Evolutionary conservation across 352 stramenopile genomes (phyloP).

Genomic region (Phytophthora macrochlamydospora): DNA sequence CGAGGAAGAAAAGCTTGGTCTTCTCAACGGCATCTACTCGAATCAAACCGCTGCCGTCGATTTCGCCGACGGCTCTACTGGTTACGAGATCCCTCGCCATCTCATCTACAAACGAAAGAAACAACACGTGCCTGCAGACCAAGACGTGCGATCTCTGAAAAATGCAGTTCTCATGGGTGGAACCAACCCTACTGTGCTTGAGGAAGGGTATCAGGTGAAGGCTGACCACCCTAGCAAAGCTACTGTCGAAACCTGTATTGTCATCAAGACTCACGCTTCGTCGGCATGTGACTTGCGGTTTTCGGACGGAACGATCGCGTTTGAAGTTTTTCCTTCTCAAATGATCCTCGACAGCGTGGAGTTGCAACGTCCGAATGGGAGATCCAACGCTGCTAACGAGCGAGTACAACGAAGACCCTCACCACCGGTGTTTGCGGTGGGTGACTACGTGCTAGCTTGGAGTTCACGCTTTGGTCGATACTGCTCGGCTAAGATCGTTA

Average conservation of each 20-base stretch:
- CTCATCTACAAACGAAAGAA: slow-evolving; percentile 69
- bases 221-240: slow-evolving; percentile 66
- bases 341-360: slow-evolving; percentile 67
- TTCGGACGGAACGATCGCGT: slow-evolving; percentile 77
- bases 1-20: slow-evolving; percentile 66
- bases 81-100: slow-evolving; percentile 62
- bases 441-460: slow-evolving; percentile 73
- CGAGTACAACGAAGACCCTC: slow-evolving; percentile 11
- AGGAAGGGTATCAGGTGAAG: slow-evolving; percentile 78
- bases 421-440: slow-evolving; percentile 30
- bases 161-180: slow-evolving; percentile 74
- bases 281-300: slow-evolving; percentile 75
- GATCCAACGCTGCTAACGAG: slow-evolving; percentile 12
- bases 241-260: slow-evolving; percentile 67
- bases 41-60: slow-evolving; percentile 76
- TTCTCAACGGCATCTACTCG: slow-evolving; percentile 80
- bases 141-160: slow-evolving; percentile 72
- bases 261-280: slow-evolving; percentile 68
- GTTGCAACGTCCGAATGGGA: slow-evolving; percentile 17
- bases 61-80: slow-evolving; percentile 76
- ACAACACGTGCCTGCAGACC: slow-evolving; percentile 38
- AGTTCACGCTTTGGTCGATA: slow-evolving; percentile 76
- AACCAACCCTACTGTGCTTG: slow-evolving; percentile 37
- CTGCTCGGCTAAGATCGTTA: slow-evolving; percentile 58
- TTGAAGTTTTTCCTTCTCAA: slow-evolving; percentile 79